These are phyloP conservation scores for Lachnum nothofagi DNA, from an alignment of 2,329 filamentous ascomycete species.

Conservation along the genomic window DNA sequence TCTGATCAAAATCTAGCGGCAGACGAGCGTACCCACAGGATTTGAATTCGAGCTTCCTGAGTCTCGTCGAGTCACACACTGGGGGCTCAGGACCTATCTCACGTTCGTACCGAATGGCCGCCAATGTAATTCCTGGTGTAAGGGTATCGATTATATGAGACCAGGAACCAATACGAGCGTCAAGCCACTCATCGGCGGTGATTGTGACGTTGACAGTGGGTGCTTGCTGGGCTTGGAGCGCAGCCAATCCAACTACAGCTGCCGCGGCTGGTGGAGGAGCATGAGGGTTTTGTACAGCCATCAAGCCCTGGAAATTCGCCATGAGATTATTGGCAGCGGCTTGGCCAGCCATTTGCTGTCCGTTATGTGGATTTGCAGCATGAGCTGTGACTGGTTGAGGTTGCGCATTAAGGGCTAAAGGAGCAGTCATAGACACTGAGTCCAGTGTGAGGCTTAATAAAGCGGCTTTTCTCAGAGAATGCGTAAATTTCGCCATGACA, in stretches of 20 bases:
- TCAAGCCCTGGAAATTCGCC: background rate
- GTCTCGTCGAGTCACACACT: conserved; percentile 14
- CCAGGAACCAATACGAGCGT: conserved; percentile 43
- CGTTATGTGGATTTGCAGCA: conserved; percentile 9
- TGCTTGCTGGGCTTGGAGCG: background rate
- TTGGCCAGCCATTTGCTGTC: conserved; percentile 5
- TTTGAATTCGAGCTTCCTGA: conserved; percentile 26
- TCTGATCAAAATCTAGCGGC: conserved; percentile 31
- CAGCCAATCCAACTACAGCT: background rate
- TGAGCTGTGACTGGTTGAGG: conserved; percentile 16
- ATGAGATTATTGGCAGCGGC: conserved; percentile 6
- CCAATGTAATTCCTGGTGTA: conserved; percentile 43
- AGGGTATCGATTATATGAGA: conserved; percentile 44
- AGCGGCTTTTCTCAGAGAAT: conserved; percentile 40
- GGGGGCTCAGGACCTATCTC: conserved; percentile 30
- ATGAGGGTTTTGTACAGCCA: background rate
- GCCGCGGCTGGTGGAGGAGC: background rate
- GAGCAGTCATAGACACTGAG: conserved; percentile 59
- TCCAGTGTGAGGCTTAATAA: conserved; percentile 54
- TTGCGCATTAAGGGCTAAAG: conserved; percentile 29
- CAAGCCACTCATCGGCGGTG: conserved; percentile 28
- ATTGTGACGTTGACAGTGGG: background rate
- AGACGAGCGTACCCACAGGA: conserved; percentile 32
- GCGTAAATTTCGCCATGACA: conserved; percentile 49
- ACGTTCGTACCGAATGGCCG: conserved; percentile 36